Evolutionary conservation across 2,329 filamentous ascomycete species (phyloP), one percentile per base, ranked within the genome.

Genomic region (Nemania bipapillata): DNA sequence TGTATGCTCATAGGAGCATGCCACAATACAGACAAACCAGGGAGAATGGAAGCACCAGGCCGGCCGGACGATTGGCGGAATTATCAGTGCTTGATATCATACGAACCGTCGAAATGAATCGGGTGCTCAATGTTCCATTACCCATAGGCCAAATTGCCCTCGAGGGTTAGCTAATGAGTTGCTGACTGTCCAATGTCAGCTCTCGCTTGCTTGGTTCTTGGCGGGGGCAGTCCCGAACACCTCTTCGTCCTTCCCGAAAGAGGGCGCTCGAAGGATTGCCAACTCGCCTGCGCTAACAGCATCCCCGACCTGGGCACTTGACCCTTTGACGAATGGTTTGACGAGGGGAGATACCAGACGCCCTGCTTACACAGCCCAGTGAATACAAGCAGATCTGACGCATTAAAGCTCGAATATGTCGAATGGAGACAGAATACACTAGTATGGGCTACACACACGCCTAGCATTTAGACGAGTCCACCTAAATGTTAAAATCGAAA

Each of bases 141-240:
- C 40, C 40, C 49, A 49, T 8, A 17, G 24, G 61, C 42, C 40
- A 52, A 50, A 37, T 24, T 60, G 17, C 32, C 24, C 15, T 26
- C 28, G 40, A 45, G 40, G 40, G 40, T 42, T 42, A 17, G 47
- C 45, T 28, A 15, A 62, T 40, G 35, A 40, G 45, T 53, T 32
- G 63, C 66, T 69, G 66, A 69, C 66, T 66, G 62, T 66, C 62
- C 20, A 47, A 22, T 61, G 55, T 68, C 55, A 68, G 65, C 56
- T 60, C 9, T 65, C 11, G n/a, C 15, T 47, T 26, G 35, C 61
- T 68, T 61, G 45, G 56, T 54, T 52, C 65, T 68, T 68, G 65
- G 56, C 61, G 26, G 30, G 20, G 42, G n/a, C n/a, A 53, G 26
- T 12, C 35, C n/a, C 26, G 37, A 57, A 53, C 28, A 30, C 20